Percentiles rank a stretch among this genome's conserved stretches.
These are phyloP conservation scores for Trichoderma atrobrunneum DNA, from an alignment of 2,329 filamentous ascomycete genomes.

Conservation along the genomic window DNA sequence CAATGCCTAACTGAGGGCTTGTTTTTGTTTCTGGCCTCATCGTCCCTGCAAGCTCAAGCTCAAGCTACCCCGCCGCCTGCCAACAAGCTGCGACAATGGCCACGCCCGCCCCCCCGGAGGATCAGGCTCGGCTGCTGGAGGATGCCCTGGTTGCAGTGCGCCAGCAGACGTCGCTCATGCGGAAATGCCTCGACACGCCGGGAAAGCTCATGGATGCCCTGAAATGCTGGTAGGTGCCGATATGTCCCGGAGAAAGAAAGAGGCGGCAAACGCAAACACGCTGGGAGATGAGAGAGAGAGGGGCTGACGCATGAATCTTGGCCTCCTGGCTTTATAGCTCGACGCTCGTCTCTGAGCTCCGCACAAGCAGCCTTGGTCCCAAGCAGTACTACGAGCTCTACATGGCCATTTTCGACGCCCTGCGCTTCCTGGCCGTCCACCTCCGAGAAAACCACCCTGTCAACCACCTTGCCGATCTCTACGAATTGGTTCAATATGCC, in stretches of 20 bases:
- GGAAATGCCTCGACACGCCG: constrained; percentile 92
- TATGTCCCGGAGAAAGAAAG: neutral
- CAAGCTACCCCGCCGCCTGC: constrained; percentile 32
- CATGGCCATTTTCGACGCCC: constrained; percentile 97
- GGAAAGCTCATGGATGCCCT: constrained; percentile 99
- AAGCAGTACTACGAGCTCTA: constrained; percentile 99
- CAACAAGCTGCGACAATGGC: constrained; percentile 36
- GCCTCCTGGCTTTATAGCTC: constrained; percentile 58
- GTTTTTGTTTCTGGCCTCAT: neutral
- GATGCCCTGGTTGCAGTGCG: constrained; percentile 95
- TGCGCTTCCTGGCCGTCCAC: constrained; percentile 94
- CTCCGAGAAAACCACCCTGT: constrained; percentile 96
- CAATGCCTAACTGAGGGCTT: constrained; percentile 28
- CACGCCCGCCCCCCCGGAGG: constrained; percentile 65
- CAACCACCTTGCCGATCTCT: constrained; percentile 96
- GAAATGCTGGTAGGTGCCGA: constrained; percentile 87
- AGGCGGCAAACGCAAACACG: neutral
- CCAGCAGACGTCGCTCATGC: constrained; percentile 96
- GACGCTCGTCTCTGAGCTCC: constrained; percentile 95
- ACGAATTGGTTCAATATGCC: constrained; percentile 96
- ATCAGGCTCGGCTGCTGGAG: constrained; percentile 89
- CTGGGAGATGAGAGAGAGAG: neutral
- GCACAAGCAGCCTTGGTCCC: constrained; percentile 93
- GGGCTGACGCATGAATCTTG: constrained; percentile 20
- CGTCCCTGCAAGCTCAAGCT: constrained; percentile 26